A percentile compares a stretch with the other conserved stretches of the same genome.
Evolutionary conservation across 345 rosid genomes (phyloP).

Genomic region (Trapa incisa): DNA sequence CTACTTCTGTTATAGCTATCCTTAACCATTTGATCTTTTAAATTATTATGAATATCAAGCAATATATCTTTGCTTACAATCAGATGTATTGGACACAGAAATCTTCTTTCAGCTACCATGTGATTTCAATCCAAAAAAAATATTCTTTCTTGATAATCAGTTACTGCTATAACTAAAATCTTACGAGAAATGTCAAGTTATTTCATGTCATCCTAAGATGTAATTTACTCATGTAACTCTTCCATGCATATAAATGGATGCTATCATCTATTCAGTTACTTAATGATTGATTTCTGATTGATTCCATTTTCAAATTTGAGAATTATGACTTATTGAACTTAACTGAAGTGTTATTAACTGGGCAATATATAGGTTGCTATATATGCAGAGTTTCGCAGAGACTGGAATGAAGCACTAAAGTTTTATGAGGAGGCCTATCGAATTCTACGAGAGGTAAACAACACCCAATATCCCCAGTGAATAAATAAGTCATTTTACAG

Average conservation of each 20-base stretch:
- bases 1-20: background rate
- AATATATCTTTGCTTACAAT: background rate
- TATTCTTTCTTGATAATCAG: background rate
- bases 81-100: background rate
- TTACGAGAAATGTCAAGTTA: background rate
- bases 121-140: background rate
- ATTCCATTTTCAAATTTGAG: background rate
- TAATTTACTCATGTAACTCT: background rate
- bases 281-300: background rate
- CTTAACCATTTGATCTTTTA: background rate
- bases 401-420: constrained; percentile 89
- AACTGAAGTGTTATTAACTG: constrained; percentile 9
- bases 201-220: background rate
- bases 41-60: background rate
- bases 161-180: background rate
- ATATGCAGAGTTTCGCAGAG: constrained; percentile 88
- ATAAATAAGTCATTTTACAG: background rate
- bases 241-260: background rate
- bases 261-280: background rate
- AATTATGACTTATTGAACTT: background rate
- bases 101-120: background rate
- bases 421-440: constrained; percentile 87
- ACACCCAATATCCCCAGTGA: too few relatives aligned
- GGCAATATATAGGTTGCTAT: constrained; percentile 64
- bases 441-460: constrained; percentile 49